Percentiles rank a stretch among this genome's conserved stretches.
These are phyloP conservation scores for Blastomyces emzantsi DNA, from an alignment of 2,329 filamentous ascomycete genomes.

Conservation along the genomic window DNA sequence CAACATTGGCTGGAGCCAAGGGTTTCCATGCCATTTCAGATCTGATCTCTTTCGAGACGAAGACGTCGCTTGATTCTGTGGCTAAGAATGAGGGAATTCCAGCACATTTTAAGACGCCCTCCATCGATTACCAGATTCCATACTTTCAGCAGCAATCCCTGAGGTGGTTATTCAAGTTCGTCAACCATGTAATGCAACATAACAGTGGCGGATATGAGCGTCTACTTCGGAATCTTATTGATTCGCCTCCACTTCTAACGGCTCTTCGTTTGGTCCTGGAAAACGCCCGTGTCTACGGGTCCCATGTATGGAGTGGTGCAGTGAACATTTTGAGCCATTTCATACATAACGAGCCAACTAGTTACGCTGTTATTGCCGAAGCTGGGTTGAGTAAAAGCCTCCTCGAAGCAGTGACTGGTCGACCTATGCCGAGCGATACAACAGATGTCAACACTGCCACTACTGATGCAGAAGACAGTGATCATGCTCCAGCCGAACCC, in stretches of 20 bases:
- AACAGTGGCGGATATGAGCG: conserved; percentile 78
- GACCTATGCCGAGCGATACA: conserved; percentile 24
- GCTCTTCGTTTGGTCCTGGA: conserved; percentile 74
- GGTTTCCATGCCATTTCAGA: conserved; percentile 88
- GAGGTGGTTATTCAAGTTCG: conserved; percentile 90
- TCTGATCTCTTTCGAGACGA: conserved; percentile 70
- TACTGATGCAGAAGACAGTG: conserved; percentile 25
- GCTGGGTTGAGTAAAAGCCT: conserved; percentile 82
- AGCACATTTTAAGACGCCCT: conserved; percentile 61
- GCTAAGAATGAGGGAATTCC: conserved; percentile 63
- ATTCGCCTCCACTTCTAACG: conserved; percentile 74
- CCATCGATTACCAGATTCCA: conserved; percentile 87
- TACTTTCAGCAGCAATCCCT: conserved; percentile 90
- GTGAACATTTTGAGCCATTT: conserved; percentile 90
- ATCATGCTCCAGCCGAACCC: conserved; percentile 31
- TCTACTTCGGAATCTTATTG: conserved; percentile 82
- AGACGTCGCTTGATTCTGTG: conserved; percentile 58
- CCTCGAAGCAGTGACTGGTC: conserved; percentile 64
- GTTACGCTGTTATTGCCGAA: conserved; percentile 91
- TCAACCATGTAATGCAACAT: conserved; percentile 88
- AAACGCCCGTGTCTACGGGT: conserved; percentile 71
- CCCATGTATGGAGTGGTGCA: conserved; percentile 90
- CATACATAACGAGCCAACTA: conserved; percentile 97
- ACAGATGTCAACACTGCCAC: conserved; percentile 21
- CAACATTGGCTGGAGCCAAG: conserved; percentile 67